Percentiles rank a stretch among this genome's conserved stretches.
These are phyloP conservation scores for Viridothelium virens DNA, from an alignment of 495 filamentous ascomycete genomes.

Conservation along the genomic window DNA sequence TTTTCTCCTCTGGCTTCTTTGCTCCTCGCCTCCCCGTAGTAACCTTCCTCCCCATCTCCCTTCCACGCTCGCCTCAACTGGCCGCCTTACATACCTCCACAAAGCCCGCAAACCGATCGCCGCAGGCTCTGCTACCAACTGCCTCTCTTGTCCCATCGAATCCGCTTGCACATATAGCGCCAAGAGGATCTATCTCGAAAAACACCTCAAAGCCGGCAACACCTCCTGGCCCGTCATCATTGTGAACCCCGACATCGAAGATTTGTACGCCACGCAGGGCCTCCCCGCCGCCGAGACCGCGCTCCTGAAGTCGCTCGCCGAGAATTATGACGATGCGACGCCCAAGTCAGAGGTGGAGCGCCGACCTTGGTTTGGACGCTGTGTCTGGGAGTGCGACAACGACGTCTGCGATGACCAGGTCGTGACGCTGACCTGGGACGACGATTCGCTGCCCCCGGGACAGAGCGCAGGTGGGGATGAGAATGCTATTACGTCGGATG, in stretches of 20 bases:
- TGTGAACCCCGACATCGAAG: constrained; percentile 85
- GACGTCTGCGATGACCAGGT: constrained; percentile 86
- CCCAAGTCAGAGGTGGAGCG: constrained; percentile 46
- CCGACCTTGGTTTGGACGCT: constrained; percentile 81
- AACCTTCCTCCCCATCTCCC: constrained; percentile 60
- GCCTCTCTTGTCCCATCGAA: constrained; percentile 69
- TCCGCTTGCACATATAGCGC: constrained; percentile 73
- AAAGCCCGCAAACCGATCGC: constrained; percentile 60
- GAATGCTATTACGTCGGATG: not conserved
- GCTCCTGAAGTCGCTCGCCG: constrained; percentile 47
- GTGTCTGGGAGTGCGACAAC: constrained; percentile 89
- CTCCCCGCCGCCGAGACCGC: constrained; percentile 38
- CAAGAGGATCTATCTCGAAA: constrained; percentile 63
- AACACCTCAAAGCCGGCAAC: constrained; percentile 49
- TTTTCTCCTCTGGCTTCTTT: constrained; percentile 79
- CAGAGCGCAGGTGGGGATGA: constrained; percentile 3
- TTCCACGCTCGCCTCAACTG: constrained; percentile 59
- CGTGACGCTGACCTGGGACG: constrained; percentile 79
- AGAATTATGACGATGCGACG: constrained; percentile 58
- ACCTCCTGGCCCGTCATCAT: constrained; percentile 77
- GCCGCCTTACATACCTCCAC: constrained; percentile 66
- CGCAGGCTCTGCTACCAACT: constrained; percentile 78
- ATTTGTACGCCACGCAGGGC: constrained; percentile 40
- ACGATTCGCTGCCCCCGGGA: constrained; percentile 41
- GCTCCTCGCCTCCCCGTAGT: constrained; percentile 47